Percentiles rank a stretch among this genome's conserved stretches.
These are phyloP conservation scores for Yamadazyma mexicana DNA, from an alignment of 1,139 yeast species.

Conservation along the genomic window DNA sequence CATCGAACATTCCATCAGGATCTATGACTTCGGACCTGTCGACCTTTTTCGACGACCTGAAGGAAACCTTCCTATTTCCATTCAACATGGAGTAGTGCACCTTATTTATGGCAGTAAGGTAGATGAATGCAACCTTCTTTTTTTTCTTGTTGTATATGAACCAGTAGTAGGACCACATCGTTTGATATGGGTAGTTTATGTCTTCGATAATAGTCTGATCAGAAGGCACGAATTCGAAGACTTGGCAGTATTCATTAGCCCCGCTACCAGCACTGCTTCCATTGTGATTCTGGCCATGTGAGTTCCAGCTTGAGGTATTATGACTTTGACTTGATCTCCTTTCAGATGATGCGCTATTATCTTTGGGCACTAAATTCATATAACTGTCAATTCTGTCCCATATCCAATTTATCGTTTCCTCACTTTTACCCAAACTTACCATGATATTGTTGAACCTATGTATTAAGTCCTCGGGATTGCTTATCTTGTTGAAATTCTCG, in stretches of 20 bases:
- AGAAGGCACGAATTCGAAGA: slow-evolving; percentile 77
- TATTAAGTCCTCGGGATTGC: slow-evolving; percentile 56
- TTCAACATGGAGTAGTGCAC: slow-evolving; percentile 40
- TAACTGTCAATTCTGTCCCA: slow-evolving; percentile 90
- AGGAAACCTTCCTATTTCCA: slow-evolving; percentile 21
- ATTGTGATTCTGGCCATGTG: neutral
- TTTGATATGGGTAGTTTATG: slow-evolving; percentile 65
- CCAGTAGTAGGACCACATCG: slow-evolving; percentile 90
- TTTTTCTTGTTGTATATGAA: slow-evolving; percentile 87
- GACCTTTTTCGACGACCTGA: slow-evolving; percentile 11
- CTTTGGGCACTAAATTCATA: slow-evolving; percentile 60
- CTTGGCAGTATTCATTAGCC: slow-evolving; percentile 57
- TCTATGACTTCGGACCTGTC: slow-evolving; percentile 12
- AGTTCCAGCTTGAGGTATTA: neutral
- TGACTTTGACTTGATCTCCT: slow-evolving; percentile 2
- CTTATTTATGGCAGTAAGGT: slow-evolving; percentile 49
- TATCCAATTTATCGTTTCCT: slow-evolving; percentile 56
- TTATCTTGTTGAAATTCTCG: slow-evolving; percentile 52
- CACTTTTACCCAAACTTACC: slow-evolving; percentile 71
- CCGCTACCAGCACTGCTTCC: neutral
- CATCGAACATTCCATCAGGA: slow-evolving; percentile 23
- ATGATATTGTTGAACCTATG: slow-evolving; percentile 78
- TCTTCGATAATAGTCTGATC: slow-evolving; percentile 75
- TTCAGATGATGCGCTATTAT: slow-evolving; percentile 1
- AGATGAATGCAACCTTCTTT: slow-evolving; percentile 86